Conservation (phyloP, 2,329 filamentous ascomycete genomes). For the Phialophora expanda region DNA sequence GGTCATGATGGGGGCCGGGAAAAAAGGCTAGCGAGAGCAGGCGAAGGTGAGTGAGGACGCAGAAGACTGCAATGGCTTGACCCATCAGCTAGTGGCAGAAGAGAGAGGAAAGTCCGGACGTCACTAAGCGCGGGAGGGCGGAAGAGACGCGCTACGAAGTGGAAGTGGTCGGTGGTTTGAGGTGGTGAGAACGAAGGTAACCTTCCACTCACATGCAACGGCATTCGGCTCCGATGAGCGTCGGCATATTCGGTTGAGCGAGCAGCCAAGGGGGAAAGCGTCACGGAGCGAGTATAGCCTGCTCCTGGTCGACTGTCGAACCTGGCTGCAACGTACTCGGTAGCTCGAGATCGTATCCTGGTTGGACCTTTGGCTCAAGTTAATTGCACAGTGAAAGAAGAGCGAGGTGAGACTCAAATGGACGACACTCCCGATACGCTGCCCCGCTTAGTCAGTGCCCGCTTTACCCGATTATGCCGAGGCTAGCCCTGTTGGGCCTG, state of each 20-base stretch:
- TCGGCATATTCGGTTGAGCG: neutral
- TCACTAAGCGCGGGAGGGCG: conserved; percentile 24
- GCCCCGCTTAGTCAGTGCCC: conserved; percentile 24
- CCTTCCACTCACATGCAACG: conserved; percentile 7
- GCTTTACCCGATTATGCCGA: conserved; percentile 19
- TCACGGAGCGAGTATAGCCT: neutral
- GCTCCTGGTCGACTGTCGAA: neutral
- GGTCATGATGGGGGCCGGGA: conserved; percentile 6
- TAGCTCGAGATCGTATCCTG: neutral
- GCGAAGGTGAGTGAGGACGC: conserved; percentile 7
- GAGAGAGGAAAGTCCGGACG: conserved; percentile 12
- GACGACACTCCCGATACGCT: neutral
- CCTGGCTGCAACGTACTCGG: neutral
- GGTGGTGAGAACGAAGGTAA: conserved; percentile 22
- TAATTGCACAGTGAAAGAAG: neutral
- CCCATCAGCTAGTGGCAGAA: neutral
- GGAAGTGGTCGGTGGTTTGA: conserved; percentile 4
- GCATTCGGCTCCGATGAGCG: conserved; percentile 4
- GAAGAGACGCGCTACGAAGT: conserved; percentile 12
- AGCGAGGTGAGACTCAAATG: neutral
- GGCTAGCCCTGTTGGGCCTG: conserved; percentile 23
- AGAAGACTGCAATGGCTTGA: conserved; percentile 1
- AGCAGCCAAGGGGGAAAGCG: neutral
- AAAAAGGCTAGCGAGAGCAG: conserved; percentile 8
- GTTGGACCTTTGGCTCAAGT: conserved; percentile 2